Base-by-base conservation (phyloP, 257 asterid genomes). In the Misopates orontium region DNA sequence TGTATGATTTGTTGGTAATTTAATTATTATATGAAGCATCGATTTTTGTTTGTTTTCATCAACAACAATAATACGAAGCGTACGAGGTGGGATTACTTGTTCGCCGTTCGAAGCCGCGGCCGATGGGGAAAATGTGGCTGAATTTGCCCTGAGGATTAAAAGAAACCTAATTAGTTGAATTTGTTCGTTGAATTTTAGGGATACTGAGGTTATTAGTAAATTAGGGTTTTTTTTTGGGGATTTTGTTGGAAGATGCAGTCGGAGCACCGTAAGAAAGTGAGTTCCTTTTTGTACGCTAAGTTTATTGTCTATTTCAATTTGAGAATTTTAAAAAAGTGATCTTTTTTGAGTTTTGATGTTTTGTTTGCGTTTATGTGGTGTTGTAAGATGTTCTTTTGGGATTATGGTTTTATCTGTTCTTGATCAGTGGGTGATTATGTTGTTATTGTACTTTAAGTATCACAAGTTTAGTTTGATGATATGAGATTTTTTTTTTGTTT, bases 91-190 rank as follows among this genome's bases (percentile, higher is more conserved):
- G 87, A 89, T 49, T 79, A 74, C 74, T 81, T 87, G 36, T 81
- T 84, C 32, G 80, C 83, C 67, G 78, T 84, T 69, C 85, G 92
- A 31, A 86, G 95, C 85, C 78, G 90, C 52, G 80, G 94, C 18
- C 75, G 86, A 32, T 87, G 92, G 95, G 93, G 90, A 20, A 78
- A 87, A 87, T 89, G 96, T 62, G 97, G 98, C 68, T 89, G 85
- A 85, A 36, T 62, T 53, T 69, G 2, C 21, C n/a, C 20, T 22
- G 21, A 70, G 13, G 15, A 18, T 47, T 36, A 48, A 42, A 22
- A 52, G 58, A 39, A 0, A 17, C 10, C 3, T 50, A 6, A 32
- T 49, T 69, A 5, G 4, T 13, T 13, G n/a, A 23, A 64, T 51
- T 44, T 60, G 5, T 51, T 58, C 14, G 8, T 70, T 73, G 53